Evolutionary conservation across 306 rosid genomes (phyloP), one percentile per base, ranked within the genome.

Genomic region (Sesbania bispinosa): DNA sequence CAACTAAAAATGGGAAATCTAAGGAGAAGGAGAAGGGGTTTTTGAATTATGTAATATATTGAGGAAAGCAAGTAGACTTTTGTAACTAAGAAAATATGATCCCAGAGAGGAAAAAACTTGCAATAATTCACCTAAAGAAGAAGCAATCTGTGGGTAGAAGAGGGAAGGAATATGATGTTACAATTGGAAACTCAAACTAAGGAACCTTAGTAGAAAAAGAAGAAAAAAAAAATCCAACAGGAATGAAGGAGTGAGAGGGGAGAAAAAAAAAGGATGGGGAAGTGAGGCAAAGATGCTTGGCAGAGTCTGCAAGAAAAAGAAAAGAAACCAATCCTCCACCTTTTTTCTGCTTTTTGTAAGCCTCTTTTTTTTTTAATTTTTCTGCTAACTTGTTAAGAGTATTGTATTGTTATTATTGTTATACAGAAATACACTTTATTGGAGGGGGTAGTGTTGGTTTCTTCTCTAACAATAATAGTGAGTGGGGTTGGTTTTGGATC

Each of bases 201-300:
- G 57, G 29, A 39, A 66, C 16, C 21, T 10, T 66, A 7, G 46
- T 30, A 36, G 7, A 0, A 30, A 38, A 33, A 1, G 18, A 38
- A 39, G 39, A 55, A 69, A 24, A n/a, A 76, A 67, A 55, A 51
- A 36, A 35, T 47, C 51, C 62, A 71, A 80, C 32, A 30, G 74
- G 67, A 77, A 78, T 71, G 78, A 63, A 55, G 66, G 79, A 75
- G 79, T 58, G 55, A 38, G 81, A 51, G 62, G 21, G 48, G 38
- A 43, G 74, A 55, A 77, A 1, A 55, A 77, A 1, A 62, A 58
- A 69, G 62, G 71, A 67, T 29, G 62, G 67, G 79, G 78, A 85
- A 85, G 92, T 57, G 78, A 82, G 73, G 80, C 70, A 77, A 92
- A 87, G 96, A 89, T 87, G 89, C 96, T 87, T 87, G 55, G 88